Base-by-base conservation (phyloP, 2,329 filamentous ascomycete species). In the Ophiostoma fasciatum region DNA sequence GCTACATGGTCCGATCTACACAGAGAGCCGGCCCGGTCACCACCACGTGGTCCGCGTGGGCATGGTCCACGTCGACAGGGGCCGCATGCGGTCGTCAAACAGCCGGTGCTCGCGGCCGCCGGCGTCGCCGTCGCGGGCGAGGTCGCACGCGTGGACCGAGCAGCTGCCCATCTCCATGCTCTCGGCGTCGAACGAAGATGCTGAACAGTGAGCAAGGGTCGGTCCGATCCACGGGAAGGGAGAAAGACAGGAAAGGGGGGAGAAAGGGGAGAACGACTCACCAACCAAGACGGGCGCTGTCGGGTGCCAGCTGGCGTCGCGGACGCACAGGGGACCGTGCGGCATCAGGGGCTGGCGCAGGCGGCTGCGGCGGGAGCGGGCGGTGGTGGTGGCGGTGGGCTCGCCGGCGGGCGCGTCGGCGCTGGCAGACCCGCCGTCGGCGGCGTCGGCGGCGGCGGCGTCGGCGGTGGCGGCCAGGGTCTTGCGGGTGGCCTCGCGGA, bases 271-370 rank as follows among this genome's bases (percentile, higher is more conserved):
- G 10, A 42, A 22, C 37, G 25, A 61, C 65, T 58, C 52, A 71
- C 68, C 68, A 49, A 68, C 85, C 44, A 94, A 64, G 28, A 93
- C 65, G 1, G 85, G 84, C 2, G 80, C 82, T 45, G 68, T 78
- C 1, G 87, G 87, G 59, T 93, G 85, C 87, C 87, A 94, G 50
- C 79, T 84, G 17, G 81, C 83, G 62, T 94, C 87, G 23, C 87
- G 67, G 15, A 94, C 82, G 46, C 82, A 82, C 0, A 83, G 84
- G 43, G 70, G 28, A 29, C 35, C 35, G 35, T 39, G 30, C 28
- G 23, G 18, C 23, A 9, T 25, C 23, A 4, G 23, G 23, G 11
- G 11, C 23, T 25, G 23, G 23, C 9, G 23, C 23, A 9, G 3
- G 23, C 23, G 23, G 11, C 4, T 3, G 23, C 23, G 23, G 20